phyloP scores from a whole-genome alignment of 345 rosid species.

The Rhizophora apiculata region DNA sequence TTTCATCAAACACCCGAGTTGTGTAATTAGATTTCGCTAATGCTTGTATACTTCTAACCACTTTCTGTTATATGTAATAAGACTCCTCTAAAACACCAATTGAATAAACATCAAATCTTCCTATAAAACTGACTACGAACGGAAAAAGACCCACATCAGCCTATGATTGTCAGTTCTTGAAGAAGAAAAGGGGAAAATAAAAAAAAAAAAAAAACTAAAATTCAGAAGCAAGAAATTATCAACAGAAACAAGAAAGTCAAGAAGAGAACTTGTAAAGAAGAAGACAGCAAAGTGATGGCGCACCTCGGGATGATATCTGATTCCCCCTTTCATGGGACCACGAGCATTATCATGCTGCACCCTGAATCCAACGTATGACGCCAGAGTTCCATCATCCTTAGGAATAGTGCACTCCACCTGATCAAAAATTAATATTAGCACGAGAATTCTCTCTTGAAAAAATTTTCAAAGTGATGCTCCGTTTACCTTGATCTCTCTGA shows the following conservation, averaged over 20 bases:
- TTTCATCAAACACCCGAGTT: no score
- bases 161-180: no score
- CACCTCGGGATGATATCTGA: conserved; percentile 99
- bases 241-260: neutral
- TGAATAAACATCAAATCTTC: no score
- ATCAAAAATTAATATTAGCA: neutral
- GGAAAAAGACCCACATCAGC: no score
- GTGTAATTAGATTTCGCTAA: no score
- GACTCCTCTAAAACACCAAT: no score
- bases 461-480: neutral
- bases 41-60: no score
- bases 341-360: conserved; percentile 98
- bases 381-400: conserved; percentile 89
- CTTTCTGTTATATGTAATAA: no score
- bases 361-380: conserved; percentile 86
- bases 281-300: neutral
- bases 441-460: neutral
- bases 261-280: neutral
- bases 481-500: conserved; percentile 85
- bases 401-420: conserved; percentile 99
- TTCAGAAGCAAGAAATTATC: neutral
- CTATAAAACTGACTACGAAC: no score
- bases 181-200: no score
- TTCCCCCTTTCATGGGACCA: conserved; percentile 99
- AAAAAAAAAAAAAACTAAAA: neutral